These are phyloP conservation scores for Thalassiosira oceanica DNA, from an alignment of 352 stramenopile genomes.

Conservation along the genomic window DNA sequence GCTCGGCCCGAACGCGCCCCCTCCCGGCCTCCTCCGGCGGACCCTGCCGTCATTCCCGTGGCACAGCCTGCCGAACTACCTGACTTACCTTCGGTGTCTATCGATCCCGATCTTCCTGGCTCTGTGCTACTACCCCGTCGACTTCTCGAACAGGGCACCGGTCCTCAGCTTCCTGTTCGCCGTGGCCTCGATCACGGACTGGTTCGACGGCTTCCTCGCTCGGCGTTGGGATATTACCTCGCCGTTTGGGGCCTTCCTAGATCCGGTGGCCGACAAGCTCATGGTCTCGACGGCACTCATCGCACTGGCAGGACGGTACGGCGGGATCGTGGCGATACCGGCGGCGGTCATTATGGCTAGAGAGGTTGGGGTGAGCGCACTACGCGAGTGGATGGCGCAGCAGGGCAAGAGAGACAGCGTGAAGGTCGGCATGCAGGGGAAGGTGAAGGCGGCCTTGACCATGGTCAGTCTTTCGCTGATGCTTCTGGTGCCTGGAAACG, in stretches of 20 bases:
- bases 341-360: slow-evolving; percentile 70
- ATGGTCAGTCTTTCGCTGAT: slow-evolving; percentile 73
- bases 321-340: slow-evolving; percentile 54
- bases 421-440: slow-evolving; percentile 75
- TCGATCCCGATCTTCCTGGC: slow-evolving; percentile 66
- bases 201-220: slow-evolving; percentile 77
- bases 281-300: slow-evolving; percentile 79
- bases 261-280: slow-evolving; percentile 83
- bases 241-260: slow-evolving; percentile 79
- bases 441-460: slow-evolving; percentile 78
- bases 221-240: slow-evolving; percentile 71
- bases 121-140: slow-evolving; percentile 48
- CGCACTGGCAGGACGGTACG: slow-evolving; percentile 67
- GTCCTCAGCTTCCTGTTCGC: slow-evolving; percentile 51
- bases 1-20: slow-evolving; percentile 46
- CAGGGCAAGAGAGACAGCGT: slow-evolving; percentile 60
- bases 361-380: slow-evolving; percentile 72
- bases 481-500: slow-evolving; percentile 51
- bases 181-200: slow-evolving; percentile 73
- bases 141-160: slow-evolving; percentile 18
- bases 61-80: slow-evolving; percentile 68
- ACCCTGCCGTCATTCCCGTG: slow-evolving; percentile 61
- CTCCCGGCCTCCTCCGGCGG: slow-evolving; percentile 57
- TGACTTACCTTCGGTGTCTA: slow-evolving; percentile 72
- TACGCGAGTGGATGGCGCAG: slow-evolving; percentile 79